phyloP scores from a whole-genome alignment of 2,329 filamentous ascomycete genomes.

The Fusarium subtropicale region DNA sequence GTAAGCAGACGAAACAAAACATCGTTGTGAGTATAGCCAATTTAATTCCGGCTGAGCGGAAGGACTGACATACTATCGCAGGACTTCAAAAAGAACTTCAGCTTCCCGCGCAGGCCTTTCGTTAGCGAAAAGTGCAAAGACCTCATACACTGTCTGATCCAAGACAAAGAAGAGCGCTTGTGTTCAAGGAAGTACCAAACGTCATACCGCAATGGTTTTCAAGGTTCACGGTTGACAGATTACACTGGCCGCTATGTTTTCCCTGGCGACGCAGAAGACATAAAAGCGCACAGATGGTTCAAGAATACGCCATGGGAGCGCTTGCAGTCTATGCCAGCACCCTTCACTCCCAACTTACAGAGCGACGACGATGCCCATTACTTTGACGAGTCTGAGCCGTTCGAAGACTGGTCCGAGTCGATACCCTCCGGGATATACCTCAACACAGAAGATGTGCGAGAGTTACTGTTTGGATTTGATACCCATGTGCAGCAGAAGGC shows the following conservation, averaged over 20 bases:
- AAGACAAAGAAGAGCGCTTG: conserved; percentile 79
- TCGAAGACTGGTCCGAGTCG: conserved; percentile 71
- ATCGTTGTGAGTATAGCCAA: conserved; percentile 71
- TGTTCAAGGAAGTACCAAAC: conserved; percentile 80
- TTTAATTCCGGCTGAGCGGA: background rate
- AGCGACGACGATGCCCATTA: conserved; percentile 83
- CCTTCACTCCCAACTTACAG: conserved; percentile 81
- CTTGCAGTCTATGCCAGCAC: conserved; percentile 76
- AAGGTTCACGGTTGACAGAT: conserved; percentile 40
- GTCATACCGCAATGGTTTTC: conserved; percentile 63
- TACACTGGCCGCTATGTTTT: conserved; percentile 73
- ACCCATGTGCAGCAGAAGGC: conserved; percentile 58
- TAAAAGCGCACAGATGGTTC: conserved; percentile 92
- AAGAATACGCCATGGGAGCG: conserved; percentile 80
- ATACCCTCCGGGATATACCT: conserved; percentile 51
- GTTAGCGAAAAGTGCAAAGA: conserved; percentile 80
- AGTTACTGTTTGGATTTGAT: conserved; percentile 54
- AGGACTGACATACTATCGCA: conserved; percentile 49
- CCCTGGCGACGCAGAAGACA: conserved; percentile 85
- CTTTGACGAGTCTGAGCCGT: conserved; percentile 84
- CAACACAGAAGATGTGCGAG: conserved; percentile 49
- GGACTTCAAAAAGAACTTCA: conserved; percentile 77
- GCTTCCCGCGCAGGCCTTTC: conserved; percentile 74
- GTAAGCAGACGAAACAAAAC: conserved; percentile 85
- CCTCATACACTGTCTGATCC: conserved; percentile 77